Evolutionary conservation across 176 grass and related monocot species (phyloP).

Genomic region (Carex myosuroides): DNA sequence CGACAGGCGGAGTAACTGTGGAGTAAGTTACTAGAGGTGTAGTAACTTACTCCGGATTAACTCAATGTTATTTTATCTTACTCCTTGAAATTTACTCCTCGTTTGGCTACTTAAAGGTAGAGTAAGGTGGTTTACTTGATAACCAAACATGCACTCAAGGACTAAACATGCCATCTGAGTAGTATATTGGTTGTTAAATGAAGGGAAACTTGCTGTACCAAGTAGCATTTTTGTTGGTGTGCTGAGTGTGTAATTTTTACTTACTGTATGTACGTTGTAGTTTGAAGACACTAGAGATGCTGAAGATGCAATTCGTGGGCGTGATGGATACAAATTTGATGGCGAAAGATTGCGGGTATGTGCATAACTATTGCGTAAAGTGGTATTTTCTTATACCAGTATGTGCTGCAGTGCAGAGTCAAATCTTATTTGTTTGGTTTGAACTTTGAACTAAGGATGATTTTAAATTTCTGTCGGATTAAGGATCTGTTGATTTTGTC

Average conservation of each 20-base stretch:
- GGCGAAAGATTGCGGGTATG: constrained; percentile 60
- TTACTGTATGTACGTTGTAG: constrained; percentile 33
- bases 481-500: not conserved
- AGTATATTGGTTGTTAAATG: not conserved
- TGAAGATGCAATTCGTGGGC: constrained; percentile 91
- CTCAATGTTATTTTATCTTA: no score
- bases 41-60: no score
- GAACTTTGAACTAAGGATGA: not conserved
- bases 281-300: constrained; percentile 82
- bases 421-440: not conserved
- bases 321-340: constrained; percentile 91
- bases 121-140: no score
- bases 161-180: not conserved
- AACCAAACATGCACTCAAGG: not conserved
- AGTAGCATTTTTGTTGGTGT: not conserved
- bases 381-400: not conserved
- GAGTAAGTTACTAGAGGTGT: no score
- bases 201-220: not conserved
- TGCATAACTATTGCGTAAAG: not conserved
- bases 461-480: not conserved
- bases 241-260: not conserved
- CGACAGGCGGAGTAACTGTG: no score
- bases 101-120: no score
- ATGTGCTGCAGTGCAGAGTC: not conserved
- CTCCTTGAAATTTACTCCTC: no score